Conservation (phyloP, 805 yeast genomes). For the Saccharomycodes ludwigii region DNA sequence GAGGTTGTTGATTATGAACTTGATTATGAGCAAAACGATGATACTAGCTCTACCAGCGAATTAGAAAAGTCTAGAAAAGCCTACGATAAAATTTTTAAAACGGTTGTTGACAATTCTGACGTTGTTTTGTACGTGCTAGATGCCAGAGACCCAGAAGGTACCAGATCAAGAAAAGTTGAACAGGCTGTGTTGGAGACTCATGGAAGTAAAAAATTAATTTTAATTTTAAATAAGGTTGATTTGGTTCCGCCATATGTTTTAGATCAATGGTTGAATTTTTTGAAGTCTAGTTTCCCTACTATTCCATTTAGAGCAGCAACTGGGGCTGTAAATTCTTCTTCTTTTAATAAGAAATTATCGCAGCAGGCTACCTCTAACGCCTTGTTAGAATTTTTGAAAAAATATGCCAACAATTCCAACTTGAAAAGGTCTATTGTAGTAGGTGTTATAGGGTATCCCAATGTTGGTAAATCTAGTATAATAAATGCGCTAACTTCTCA, state of each 20-base stretch:
- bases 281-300: slow-evolving; percentile 80
- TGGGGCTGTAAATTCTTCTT: slow-evolving; percentile 54
- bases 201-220: slow-evolving; percentile 58
- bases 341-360: slow-evolving; percentile 65
- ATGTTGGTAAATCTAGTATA: slow-evolving; percentile 91
- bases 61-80: slow-evolving; percentile 75
- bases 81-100: slow-evolving; percentile 85
- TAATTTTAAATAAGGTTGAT: slow-evolving; percentile 85
- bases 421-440: slow-evolving; percentile 82
- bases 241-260: slow-evolving; percentile 77
- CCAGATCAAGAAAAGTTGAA: slow-evolving; percentile 86
- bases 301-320: slow-evolving; percentile 76
- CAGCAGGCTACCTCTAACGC: slow-evolving; percentile 60
- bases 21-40: slow-evolving; percentile 31
- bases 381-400: slow-evolving; percentile 68
- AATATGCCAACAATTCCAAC: slow-evolving; percentile 73
- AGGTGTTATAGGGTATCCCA: slow-evolving; percentile 96
- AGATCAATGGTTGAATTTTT: slow-evolving; percentile 70
- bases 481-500: slow-evolving; percentile 80
- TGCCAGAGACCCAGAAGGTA: slow-evolving; percentile 94
- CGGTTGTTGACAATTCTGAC: slow-evolving; percentile 87
- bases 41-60: slow-evolving; percentile 34
- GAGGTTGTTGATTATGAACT: slow-evolving; percentile 40
- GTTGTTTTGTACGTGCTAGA: slow-evolving; percentile 88
- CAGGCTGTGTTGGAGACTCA: slow-evolving; percentile 70